Percentiles rank a stretch among this genome's conserved stretches.
Evolutionary conservation across 306 rosid species (phyloP).

Genomic region (Clitoria ternatea): DNA sequence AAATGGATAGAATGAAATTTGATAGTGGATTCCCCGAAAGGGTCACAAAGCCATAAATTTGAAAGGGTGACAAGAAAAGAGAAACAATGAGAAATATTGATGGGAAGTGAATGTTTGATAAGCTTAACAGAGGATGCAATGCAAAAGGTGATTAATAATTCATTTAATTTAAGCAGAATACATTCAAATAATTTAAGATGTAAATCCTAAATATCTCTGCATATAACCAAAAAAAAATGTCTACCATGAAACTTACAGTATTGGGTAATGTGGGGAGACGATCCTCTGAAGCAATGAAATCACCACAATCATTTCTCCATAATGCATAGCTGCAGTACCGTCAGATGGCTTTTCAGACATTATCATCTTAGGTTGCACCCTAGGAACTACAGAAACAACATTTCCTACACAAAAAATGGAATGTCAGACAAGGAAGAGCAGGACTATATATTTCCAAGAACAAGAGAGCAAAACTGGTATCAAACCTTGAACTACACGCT

Average conservation of each 20-base stretch:
- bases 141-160: background rate
- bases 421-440: constrained; percentile 24
- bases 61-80: background rate
- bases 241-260: constrained; percentile 60
- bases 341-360: constrained; percentile 84
- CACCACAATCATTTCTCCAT: constrained; percentile 58
- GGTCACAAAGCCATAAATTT: constrained; percentile 1
- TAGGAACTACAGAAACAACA: constrained; percentile 37
- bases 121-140: background rate
- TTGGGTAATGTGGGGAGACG: constrained; percentile 83
- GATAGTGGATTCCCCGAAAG: background rate
- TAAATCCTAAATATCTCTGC: background rate
- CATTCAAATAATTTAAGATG: constrained; percentile 12
- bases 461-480: constrained; percentile 5
- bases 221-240: background rate
- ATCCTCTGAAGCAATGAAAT: constrained; percentile 57
- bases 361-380: constrained; percentile 60
- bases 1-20: background rate
- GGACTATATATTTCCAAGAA: constrained; percentile 18
- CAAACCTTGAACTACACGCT: constrained; percentile 74
- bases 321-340: constrained; percentile 83
- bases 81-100: background rate
- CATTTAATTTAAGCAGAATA: constrained; percentile 4
- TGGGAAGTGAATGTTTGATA: constrained; percentile 2
- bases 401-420: constrained; percentile 51